Evolutionary conservation across 768 basidiomycete genomes (phyloP), one percentile per base, ranked within the genome.

Genomic region (Kwoniella pini): DNA sequence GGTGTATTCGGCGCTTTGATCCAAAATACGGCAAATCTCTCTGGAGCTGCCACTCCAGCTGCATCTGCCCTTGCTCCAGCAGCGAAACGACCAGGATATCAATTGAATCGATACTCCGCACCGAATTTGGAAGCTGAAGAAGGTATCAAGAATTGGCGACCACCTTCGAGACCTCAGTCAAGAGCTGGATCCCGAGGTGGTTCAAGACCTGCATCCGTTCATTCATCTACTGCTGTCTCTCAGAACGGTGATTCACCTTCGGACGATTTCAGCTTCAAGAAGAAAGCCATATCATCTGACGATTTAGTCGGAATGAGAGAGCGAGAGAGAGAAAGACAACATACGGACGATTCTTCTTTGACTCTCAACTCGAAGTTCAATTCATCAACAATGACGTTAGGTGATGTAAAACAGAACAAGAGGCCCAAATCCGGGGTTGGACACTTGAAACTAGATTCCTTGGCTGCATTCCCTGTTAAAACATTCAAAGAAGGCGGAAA

Each of bases 1-100:
- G 87, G 87, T 4, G 87, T 87, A 1, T 82, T 88, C 60, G 88
- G 87, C 0, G 83, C 88, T 3, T 82, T 91, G 33, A 85, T 92
- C 21, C 84, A 87, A 6, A 85, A 85, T 57, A 85, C 88, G 0
- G 86, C 84, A 2, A 85, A 85, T 48, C 77, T 91, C 7, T 80
- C 83, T 1, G 88, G 87, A 17, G 83, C 83, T 84, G 72, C 72
- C 46, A 72, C 71, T 12, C 74, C 71, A 21, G 61, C 63, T 24
- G 71, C 60, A 6, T 43, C 83, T 78, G 80, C 79, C 26, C 81
- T 82, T 67, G 85, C 81, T 6, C 88, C 88, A 1, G 83, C 86
- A 64, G 69, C 87, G 36, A 82, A 84, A 66, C 79, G 83, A 43
- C 82, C 86, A 2, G 89, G 89, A 13, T 90, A 85, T 65, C 82